Conservation (phyloP, 345 rosid genomes). For the Diplotaxis tenuifolia region DNA sequence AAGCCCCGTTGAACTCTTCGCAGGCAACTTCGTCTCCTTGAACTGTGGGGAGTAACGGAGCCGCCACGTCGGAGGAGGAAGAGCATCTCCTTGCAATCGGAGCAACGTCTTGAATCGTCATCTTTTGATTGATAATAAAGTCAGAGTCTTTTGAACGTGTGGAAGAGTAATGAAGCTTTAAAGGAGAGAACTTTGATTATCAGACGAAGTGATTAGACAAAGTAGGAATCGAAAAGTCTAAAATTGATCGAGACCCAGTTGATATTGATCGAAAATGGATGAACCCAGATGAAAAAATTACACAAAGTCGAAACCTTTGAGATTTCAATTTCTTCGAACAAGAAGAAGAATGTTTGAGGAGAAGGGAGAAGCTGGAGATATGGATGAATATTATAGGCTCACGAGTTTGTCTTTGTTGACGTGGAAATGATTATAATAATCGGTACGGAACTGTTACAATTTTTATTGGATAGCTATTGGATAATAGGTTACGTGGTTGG, state of each 20-base stretch:
- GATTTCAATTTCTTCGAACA: background rate
- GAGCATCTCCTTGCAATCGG: constrained; percentile 47
- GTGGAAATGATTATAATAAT: background rate
- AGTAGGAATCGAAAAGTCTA: background rate
- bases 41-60: constrained; percentile 61
- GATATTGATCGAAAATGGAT: background rate
- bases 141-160: background rate
- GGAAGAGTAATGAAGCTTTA: constrained; percentile 1
- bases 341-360: background rate
- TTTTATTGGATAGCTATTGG: constrained; percentile 11
- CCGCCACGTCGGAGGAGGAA: constrained; percentile 42
- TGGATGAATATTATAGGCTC: constrained; percentile 19
- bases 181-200: constrained; percentile 8
- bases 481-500: constrained; percentile 5
- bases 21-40: constrained; percentile 50
- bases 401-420: constrained; percentile 9
- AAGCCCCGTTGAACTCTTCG: constrained; percentile 87
- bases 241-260: constrained; percentile 15
- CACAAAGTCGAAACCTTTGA: constrained; percentile 3
- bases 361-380: background rate
- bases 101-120: constrained; percentile 55
- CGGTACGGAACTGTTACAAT: constrained; percentile 14
- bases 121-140: constrained; percentile 29
- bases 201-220: background rate
- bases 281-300: background rate